A percentile compares a stretch with the other conserved stretches of the same genome.
phyloP scores from a whole-genome alignment of 75 land plant species.

The Sequoiadendron giganteum region DNA sequence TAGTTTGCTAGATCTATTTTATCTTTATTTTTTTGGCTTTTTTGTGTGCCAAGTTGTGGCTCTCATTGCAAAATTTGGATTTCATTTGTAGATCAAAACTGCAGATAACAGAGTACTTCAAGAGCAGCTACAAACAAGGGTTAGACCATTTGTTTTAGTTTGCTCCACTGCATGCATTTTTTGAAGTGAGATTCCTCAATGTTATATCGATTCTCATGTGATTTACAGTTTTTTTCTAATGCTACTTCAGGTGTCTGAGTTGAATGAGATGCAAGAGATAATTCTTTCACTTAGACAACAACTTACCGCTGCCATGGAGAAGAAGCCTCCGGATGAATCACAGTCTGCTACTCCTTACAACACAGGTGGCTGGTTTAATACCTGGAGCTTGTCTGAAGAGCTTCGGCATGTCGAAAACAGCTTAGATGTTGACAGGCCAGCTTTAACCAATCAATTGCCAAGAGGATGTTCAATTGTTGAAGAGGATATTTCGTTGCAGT shows the following conservation, averaged over 20 bases:
- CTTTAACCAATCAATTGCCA: neutral
- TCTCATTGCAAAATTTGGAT: neutral
- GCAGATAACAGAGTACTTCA: conserved; percentile 94
- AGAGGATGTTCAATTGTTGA: conserved; percentile 4
- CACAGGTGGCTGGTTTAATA: conserved; percentile 25
- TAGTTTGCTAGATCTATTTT: neutral
- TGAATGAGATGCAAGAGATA: conserved; percentile 52
- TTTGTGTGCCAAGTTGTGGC: neutral
- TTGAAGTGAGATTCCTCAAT: neutral
- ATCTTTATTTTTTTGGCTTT: neutral
- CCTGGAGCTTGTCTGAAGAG: conserved; percentile 39
- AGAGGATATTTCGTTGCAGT: conserved; percentile 24
- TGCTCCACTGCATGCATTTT: neutral
- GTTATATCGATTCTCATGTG: neutral
- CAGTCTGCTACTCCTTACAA: neutral
- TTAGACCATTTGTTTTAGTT: conserved; percentile 11
- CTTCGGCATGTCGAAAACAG: conserved; percentile 34
- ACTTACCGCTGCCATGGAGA: conserved; percentile 23
- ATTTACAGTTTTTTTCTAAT: conserved; percentile 4
- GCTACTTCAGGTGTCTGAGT: conserved; percentile 39
- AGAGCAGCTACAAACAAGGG: conserved; percentile 89
- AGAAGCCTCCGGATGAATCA: conserved; percentile 1
- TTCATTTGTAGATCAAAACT: conserved; percentile 60
- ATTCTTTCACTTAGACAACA: conserved; percentile 45
- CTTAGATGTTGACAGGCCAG: neutral